Percentiles rank a stretch among this genome's conserved stretches.
phyloP scores from a whole-genome alignment of 805 yeast genomes.

The Yamadazyma insecticola region DNA sequence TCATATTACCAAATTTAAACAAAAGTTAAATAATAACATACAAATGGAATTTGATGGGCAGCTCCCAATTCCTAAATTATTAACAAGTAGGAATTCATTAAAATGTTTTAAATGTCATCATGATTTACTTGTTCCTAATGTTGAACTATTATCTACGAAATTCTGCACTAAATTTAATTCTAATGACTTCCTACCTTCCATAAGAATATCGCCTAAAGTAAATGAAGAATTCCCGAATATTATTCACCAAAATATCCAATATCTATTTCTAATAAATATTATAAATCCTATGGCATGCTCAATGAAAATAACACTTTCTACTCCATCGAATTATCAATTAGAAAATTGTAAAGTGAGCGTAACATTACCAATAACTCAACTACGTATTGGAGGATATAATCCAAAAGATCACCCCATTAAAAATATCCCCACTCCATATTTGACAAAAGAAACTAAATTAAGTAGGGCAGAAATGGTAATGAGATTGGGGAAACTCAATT shows the following conservation, averaged over 20 bases:
- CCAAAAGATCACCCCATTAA: slow-evolving; percentile 20
- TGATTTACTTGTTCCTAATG: slow-evolving; percentile 19
- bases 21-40: too few species aligned
- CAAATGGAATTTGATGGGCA: not conserved
- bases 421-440: slow-evolving; percentile 29
- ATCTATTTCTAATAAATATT: slow-evolving; percentile 22
- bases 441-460: slow-evolving; percentile 23
- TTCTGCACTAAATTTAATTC: slow-evolving; percentile 28
- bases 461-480: slow-evolving; percentile 28
- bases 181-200: slow-evolving; percentile 28
- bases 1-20: not conserved
- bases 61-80: slow-evolving; percentile 20
- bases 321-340: slow-evolving; percentile 13
- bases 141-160: slow-evolving; percentile 25
- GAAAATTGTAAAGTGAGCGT: slow-evolving; percentile 8
- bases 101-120: slow-evolving; percentile 28
- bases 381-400: slow-evolving; percentile 16
- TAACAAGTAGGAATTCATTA: slow-evolving; percentile 20
- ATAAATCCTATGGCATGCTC: slow-evolving; percentile 26
- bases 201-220: slow-evolving; percentile 15
- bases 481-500: slow-evolving; percentile 13
- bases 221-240: slow-evolving; percentile 2
- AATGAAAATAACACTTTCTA: slow-evolving; percentile 18
- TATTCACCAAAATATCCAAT: not conserved
- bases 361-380: slow-evolving; percentile 22